Evolutionary conservation across 2,329 filamentous ascomycete genomes (phyloP).

Genomic region (Calonectria pseudoturangicola): DNA sequence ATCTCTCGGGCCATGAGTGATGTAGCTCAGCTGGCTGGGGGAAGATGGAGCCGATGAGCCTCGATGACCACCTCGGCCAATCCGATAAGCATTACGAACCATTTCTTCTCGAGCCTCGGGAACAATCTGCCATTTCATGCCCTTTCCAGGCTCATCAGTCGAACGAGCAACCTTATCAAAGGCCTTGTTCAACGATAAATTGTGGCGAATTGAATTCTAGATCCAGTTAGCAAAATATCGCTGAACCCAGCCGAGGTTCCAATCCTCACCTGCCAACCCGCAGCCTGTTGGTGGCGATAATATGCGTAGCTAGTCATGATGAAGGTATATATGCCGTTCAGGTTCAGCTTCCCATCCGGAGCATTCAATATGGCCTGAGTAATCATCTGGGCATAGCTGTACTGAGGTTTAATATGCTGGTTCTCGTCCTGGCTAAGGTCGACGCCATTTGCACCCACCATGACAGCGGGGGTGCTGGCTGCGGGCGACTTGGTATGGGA

Average conservation of each 20-base stretch:
- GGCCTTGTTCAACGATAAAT: slow-evolving; percentile 93
- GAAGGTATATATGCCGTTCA: slow-evolving; percentile 94
- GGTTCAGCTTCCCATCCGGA: slow-evolving; percentile 89
- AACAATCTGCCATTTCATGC: slow-evolving; percentile 99
- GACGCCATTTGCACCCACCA: slow-evolving; percentile 71
- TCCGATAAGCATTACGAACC: slow-evolving; percentile 80
- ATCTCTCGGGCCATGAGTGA: slow-evolving; percentile 75
- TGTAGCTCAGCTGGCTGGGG: slow-evolving; percentile 75
- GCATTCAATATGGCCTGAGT: slow-evolving; percentile 95
- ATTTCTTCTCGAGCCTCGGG: slow-evolving; percentile 91
- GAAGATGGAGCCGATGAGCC: slow-evolving; percentile 84
- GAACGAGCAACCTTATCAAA: slow-evolving; percentile 95
- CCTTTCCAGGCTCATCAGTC: slow-evolving; percentile 97
- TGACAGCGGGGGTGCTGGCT: slow-evolving; percentile 60
- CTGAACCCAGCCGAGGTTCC: background rate
- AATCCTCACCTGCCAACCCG: slow-evolving; percentile 89
- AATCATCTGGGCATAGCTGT: slow-evolving; percentile 97
- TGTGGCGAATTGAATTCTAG: slow-evolving; percentile 96
- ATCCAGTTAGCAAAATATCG: slow-evolving; percentile 40
- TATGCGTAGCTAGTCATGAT: slow-evolving; percentile 95
- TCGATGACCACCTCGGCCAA: slow-evolving; percentile 78
- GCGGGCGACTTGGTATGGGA: slow-evolving; percentile 57
- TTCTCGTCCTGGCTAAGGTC: slow-evolving; percentile 89
- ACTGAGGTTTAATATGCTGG: slow-evolving; percentile 94
- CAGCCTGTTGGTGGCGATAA: slow-evolving; percentile 85